Base-by-base conservation (phyloP, 2,329 filamentous ascomycete species). In the Verticillium zaregamsianum region DNA sequence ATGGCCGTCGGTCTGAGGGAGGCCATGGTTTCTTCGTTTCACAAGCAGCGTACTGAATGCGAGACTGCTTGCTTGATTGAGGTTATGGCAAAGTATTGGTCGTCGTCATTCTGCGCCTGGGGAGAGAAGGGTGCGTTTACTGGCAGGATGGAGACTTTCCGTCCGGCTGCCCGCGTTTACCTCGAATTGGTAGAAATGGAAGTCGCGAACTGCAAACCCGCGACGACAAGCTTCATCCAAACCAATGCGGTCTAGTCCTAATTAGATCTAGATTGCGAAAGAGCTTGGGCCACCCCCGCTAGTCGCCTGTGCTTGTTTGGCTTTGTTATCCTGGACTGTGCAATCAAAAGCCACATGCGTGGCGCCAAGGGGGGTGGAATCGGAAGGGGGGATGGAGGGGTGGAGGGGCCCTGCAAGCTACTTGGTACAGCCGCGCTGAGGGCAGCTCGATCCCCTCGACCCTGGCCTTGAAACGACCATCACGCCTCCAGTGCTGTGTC, bases 231-330 rank as follows among this genome's bases (percentile, higher is more conserved):
- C 45, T 9, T 4, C 45, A 8, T 15, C 15, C 37, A 15, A 17
- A 15, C 12, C 6, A 40, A 40, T 17, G 7, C 37, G 15, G 37
- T 15, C 35, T 58, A 40, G 20, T 5, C 35, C 33, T 12, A 1
- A 40, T 40, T 14, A 17, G 33, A 17, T 25, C 23, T 58, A 58
- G 56, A 15, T 25, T 23, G 25, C 15, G 14, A 31, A 31, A 14
- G 39, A 58, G 57, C 57, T 58, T 58, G 57, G 57, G 39, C 57
- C 57, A 58, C 28, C 33, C 25, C 54, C 37, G 37, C 37, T 40
- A 40, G 17, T 40, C 37, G 14, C 37, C 5, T 40, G 37, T 40
- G 20, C 45, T 23, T 52, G n/a, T 23, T 52, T 20, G 7, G 40
- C 17, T 7, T 20, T 25, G 11, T 23, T 11, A 3, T 11, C 5